Evolutionary conservation across 805 yeast species (phyloP).

Genomic region (Candida quercuum): DNA sequence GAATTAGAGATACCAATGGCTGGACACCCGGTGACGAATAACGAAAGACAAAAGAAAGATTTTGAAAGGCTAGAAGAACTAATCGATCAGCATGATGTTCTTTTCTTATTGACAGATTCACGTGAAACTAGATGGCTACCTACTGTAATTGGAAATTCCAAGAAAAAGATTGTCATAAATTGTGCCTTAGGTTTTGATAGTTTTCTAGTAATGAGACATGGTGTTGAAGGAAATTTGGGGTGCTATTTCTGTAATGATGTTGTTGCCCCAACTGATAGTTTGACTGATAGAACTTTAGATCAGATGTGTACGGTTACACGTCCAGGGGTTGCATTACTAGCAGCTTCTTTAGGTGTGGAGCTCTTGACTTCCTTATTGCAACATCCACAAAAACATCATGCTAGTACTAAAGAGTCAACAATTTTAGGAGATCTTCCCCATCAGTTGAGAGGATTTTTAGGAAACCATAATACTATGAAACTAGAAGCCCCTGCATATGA

Average conservation of each 20-base stretch:
- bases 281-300: conserved; percentile 84
- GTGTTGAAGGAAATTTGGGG: conserved; percentile 50
- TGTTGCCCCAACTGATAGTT: conserved; percentile 86
- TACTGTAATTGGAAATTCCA: conserved; percentile 66
- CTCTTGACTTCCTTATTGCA: conserved; percentile 70
- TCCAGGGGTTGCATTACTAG: conserved; percentile 90
- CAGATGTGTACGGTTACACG: conserved; percentile 99
- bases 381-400: conserved; percentile 44
- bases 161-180: conserved; percentile 72
- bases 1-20: conserved; percentile 88
- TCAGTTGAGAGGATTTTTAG: conserved; percentile 84
- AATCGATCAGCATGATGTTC: conserved; percentile 63
- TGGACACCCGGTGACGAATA: conserved; percentile 77
- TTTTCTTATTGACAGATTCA: conserved; percentile 86
- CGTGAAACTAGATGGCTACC: conserved; percentile 99
- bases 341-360: conserved; percentile 84
- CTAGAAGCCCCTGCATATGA: conserved; percentile 68
- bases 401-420: conserved; percentile 22
- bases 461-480: conserved; percentile 56
- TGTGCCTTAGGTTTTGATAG: conserved; percentile 96
- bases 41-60: conserved; percentile 40
- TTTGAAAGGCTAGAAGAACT: conserved; percentile 49
- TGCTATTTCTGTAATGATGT: conserved; percentile 97
- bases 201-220: conserved; percentile 92
- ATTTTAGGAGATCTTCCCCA: conserved; percentile 77